Conservation (phyloP, 805 yeast genomes). For the Candida tibetensis region DNA sequence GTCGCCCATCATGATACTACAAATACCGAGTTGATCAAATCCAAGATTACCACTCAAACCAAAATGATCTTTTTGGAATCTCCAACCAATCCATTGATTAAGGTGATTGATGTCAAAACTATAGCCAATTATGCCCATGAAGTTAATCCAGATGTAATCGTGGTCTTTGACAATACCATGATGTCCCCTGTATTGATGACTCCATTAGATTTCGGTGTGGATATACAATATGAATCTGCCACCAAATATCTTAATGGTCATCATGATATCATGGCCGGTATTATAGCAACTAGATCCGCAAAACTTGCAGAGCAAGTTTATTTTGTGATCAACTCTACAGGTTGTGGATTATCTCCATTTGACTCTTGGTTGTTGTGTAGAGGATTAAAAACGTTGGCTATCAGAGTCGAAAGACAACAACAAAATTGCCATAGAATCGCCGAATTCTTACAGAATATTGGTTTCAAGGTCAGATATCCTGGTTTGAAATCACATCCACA, state of each 20-base stretch:
- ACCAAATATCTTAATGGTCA: slow-evolving; percentile 93
- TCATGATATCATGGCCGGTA: slow-evolving; percentile 96
- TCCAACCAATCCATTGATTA: slow-evolving; percentile 92
- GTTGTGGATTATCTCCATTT: slow-evolving; percentile 88
- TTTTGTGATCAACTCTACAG: slow-evolving; percentile 83
- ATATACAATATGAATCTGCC: slow-evolving; percentile 90
- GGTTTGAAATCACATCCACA: slow-evolving; percentile 83
- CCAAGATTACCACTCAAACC: slow-evolving; percentile 56
- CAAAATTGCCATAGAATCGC: slow-evolving; percentile 75
- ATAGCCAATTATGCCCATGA: slow-evolving; percentile 66
- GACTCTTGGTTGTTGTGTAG: slow-evolving; percentile 87
- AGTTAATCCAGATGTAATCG: slow-evolving; percentile 61
- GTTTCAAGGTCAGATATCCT: slow-evolving; percentile 80
- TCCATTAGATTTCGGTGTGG: slow-evolving; percentile 84
- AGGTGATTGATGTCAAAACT: slow-evolving; percentile 74
- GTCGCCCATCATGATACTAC: slow-evolving; percentile 84
- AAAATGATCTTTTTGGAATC: slow-evolving; percentile 81
- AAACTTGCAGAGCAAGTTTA: slow-evolving; percentile 67
- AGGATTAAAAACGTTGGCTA: slow-evolving; percentile 84
- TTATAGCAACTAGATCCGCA: slow-evolving; percentile 65
- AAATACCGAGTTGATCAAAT: slow-evolving; percentile 55
- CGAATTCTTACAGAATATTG: slow-evolving; percentile 61
- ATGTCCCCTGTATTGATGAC: slow-evolving; percentile 86
- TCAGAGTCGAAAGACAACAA: slow-evolving; percentile 82
- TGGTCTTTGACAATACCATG: slow-evolving; percentile 95